Evolutionary conservation across 768 basidiomycete species (phyloP), one percentile per base, ranked within the genome.

Genomic region (Calocybe gangraenosa): DNA sequence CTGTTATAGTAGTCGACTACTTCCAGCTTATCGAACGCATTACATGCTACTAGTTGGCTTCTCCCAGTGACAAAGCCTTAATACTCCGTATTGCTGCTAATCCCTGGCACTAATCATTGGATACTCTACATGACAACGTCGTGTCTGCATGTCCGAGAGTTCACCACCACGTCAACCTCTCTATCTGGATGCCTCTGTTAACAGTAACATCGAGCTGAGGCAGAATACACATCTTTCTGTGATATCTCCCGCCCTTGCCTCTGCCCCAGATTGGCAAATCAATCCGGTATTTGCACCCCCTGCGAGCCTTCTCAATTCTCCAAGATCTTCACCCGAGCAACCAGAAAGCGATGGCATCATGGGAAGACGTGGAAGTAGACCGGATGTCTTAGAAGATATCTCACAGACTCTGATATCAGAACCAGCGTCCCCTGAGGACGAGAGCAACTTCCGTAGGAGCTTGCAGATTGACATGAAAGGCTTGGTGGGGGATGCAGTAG

Each of bases 381-480:
- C 46, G 23, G 10, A 45, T 9, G 35, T 4, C 14, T 35, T 35
- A 20, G 47, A 47, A 23, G 36, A 32, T 28, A 30, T 48, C 13
- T 25, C 34, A 18, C 31, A 30, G 17, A 15, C 28, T 5, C 18
- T 38, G 37, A 15, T 30, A 17, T 39, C 46, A n/a, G 52, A 48
- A 30, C 52, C 52, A 37, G 41, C 37, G 9, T 56, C 55, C 13
- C 55, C 50, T 33, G 82, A 86, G 48, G 81, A 87, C 55, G 73
- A 75, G 7, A 71, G 74, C 14, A 82, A 79, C 51, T 73, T 86
- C 52, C 67, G 68, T 41, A 66, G 73, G 40, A 80, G 74, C 47
- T 61, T 87, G 48, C 76, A 86, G 59, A 88, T 90, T 49, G 82
- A 87, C 52, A 87, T 90, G 81, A 86, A 87, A 57, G 75, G 69